Evolutionary conservation across 2,329 filamentous ascomycete species (phyloP).

Genomic region (Cercospora zeina): DNA sequence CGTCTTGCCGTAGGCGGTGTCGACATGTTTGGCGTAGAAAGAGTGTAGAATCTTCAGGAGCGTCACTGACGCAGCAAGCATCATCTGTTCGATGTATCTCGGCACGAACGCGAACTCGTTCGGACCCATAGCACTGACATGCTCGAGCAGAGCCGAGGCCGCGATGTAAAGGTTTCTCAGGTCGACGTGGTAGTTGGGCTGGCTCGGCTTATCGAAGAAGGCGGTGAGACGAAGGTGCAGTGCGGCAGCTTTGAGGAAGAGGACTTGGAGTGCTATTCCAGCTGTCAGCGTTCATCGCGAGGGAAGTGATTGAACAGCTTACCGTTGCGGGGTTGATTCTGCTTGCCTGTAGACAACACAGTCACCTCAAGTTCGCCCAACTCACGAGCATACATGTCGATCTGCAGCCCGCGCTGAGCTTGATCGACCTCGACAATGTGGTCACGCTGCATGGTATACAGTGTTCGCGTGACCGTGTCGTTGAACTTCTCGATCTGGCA

Average conservation of each 20-base stretch:
- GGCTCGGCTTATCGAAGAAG: conserved; percentile 76
- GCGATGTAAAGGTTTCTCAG: conserved; percentile 74
- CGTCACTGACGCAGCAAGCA: conserved; percentile 76
- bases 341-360: conserved; percentile 37
- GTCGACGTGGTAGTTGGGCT: conserved; percentile 70
- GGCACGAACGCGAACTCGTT: conserved; percentile 65
- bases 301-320: background rate
- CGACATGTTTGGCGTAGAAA: conserved; percentile 72
- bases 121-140: conserved; percentile 61
- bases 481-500: conserved; percentile 73
- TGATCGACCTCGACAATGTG: conserved; percentile 57
- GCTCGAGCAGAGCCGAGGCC: conserved; percentile 67
- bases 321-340: conserved; percentile 30
- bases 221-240: conserved; percentile 75
- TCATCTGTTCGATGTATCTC: conserved; percentile 79
- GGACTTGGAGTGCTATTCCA: conserved; percentile 48
- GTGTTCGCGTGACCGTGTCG: conserved; percentile 74
- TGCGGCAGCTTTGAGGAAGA: conserved; percentile 71
- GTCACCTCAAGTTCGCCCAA: conserved; percentile 43
- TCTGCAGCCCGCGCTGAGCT: conserved; percentile 41
- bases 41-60: conserved; percentile 74
- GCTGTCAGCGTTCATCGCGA: background rate
- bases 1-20: conserved; percentile 65
- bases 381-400: conserved; percentile 43
- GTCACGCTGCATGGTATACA: conserved; percentile 76